These are phyloP conservation scores for Aureococcus anophagefferens DNA, from an alignment of 108 stramenopile genomes.

Conservation along the genomic window DNA sequence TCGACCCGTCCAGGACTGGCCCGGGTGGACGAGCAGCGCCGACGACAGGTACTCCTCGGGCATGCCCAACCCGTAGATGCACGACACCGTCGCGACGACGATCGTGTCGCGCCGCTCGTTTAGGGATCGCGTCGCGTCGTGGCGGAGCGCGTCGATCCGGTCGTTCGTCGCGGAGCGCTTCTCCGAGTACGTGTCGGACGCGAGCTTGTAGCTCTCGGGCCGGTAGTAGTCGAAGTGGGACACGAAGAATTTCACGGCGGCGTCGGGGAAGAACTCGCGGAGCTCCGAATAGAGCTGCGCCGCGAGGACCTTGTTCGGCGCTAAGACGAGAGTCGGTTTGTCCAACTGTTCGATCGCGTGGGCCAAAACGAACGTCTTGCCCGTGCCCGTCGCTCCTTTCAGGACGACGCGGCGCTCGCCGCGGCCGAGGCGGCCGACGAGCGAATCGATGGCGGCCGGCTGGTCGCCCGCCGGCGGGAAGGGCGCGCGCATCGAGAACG, in stretches of 20 bases:
- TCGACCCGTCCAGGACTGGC: conserved; percentile 12
- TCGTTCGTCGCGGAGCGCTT: conserved; percentile 58
- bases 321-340: conserved; percentile 56
- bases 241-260: conserved; percentile 60
- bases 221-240: conserved; percentile 61
- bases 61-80: conserved; percentile 71
- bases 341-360: conserved; percentile 46
- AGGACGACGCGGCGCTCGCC: conserved; percentile 13
- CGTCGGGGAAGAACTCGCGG: conserved; percentile 40
- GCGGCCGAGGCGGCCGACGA: not conserved
- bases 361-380: conserved; percentile 67
- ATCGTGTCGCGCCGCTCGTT: conserved; percentile 54
- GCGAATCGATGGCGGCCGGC: conserved; percentile 18
- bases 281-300: conserved; percentile 65
- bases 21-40: not conserved
- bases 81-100: conserved; percentile 61
- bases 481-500: conserved; percentile 1
- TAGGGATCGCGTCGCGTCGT: conserved; percentile 56
- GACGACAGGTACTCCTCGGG: conserved; percentile 57
- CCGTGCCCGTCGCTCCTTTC: conserved; percentile 27
- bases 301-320: conserved; percentile 70
- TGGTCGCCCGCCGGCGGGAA: conserved; percentile 27
- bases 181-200: conserved; percentile 48
- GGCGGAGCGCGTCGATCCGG: conserved; percentile 58
- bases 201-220: conserved; percentile 54